Conservation (phyloP, 2,329 filamentous ascomycete genomes). For the Fonsecaea erecta region DNA sequence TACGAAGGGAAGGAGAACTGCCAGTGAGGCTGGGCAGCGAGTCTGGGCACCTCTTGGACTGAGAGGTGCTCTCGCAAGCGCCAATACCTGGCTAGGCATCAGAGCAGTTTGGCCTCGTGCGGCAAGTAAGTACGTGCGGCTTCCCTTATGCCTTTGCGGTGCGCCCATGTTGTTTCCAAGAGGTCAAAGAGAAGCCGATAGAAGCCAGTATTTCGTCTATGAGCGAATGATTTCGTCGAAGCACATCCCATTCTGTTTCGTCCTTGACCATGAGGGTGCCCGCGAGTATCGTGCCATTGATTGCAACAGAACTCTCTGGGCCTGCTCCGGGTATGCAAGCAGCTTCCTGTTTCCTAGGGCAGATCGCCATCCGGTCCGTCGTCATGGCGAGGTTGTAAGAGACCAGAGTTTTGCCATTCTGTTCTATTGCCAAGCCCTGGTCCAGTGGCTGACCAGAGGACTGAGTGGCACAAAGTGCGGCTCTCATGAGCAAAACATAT, state of each 20-base stretch:
- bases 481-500: slow-evolving; percentile 51
- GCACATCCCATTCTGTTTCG: slow-evolving; percentile 57
- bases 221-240: slow-evolving; percentile 48
- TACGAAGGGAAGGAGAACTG: neutral
- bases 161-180: slow-evolving; percentile 5
- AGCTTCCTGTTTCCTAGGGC: slow-evolving; percentile 55
- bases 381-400: slow-evolving; percentile 66
- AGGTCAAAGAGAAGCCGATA: slow-evolving; percentile 46
- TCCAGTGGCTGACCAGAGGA: slow-evolving; percentile 16
- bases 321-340: slow-evolving; percentile 47
- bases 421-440: slow-evolving; percentile 24
- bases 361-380: slow-evolving; percentile 57
- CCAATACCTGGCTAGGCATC: neutral
- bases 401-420: slow-evolving; percentile 44
- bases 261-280: slow-evolving; percentile 65
- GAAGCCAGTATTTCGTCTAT: slow-evolving; percentile 51
- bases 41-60: neutral
- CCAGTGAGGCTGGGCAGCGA: neutral
- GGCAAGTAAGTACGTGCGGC: neutral
- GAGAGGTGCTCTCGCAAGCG: neutral
- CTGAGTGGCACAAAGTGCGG: slow-evolving; percentile 39
- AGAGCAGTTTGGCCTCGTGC: neutral
- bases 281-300: slow-evolving; percentile 63
- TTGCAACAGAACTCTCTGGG: slow-evolving; percentile 50
- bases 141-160: neutral